Conservation (phyloP, 179 eudicot genomes). For the Patellifolia procumbens region DNA sequence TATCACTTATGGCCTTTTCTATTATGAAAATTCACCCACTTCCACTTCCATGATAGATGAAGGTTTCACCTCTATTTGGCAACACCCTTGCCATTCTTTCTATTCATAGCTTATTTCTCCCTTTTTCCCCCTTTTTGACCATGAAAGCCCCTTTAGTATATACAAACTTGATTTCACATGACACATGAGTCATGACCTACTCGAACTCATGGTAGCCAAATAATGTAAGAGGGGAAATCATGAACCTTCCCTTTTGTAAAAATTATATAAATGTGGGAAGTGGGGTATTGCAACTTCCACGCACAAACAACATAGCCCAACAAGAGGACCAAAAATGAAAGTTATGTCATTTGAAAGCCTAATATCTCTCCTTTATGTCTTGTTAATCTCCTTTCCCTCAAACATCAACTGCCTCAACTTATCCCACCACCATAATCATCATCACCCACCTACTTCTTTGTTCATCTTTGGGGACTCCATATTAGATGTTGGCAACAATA, state of each 20-base stretch:
- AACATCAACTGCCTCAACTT: constrained; percentile 15
- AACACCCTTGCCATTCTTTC: constrained; percentile 12
- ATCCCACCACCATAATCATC: constrained; percentile 16
- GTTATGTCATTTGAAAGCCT: constrained; percentile 15
- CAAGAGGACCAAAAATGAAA: constrained; percentile 12
- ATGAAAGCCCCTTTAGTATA: constrained; percentile 23
- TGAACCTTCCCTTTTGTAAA: constrained; percentile 10
- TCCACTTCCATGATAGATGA: not conserved
- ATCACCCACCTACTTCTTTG: constrained; percentile 25
- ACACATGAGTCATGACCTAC: constrained; percentile 16
- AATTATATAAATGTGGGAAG: constrained; percentile 8
- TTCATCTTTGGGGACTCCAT: constrained; percentile 70
- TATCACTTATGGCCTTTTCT: not conserved
- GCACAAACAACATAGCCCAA: not conserved
- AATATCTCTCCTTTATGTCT: constrained; percentile 13
- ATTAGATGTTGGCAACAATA: constrained; percentile 75
- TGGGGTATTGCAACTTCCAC: constrained; percentile 9
- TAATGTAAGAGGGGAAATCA: not conserved
- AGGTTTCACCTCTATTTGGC: constrained; percentile 17
- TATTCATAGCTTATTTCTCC: constrained; percentile 16
- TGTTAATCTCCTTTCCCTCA: constrained; percentile 18
- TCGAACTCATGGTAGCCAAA: not conserved
- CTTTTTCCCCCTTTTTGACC: constrained; percentile 26
- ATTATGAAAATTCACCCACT: not conserved
- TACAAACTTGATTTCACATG: constrained; percentile 25